Conservation (phyloP, 371 early-diverging fungal species). For the Gilbertella persicaria region DNA sequence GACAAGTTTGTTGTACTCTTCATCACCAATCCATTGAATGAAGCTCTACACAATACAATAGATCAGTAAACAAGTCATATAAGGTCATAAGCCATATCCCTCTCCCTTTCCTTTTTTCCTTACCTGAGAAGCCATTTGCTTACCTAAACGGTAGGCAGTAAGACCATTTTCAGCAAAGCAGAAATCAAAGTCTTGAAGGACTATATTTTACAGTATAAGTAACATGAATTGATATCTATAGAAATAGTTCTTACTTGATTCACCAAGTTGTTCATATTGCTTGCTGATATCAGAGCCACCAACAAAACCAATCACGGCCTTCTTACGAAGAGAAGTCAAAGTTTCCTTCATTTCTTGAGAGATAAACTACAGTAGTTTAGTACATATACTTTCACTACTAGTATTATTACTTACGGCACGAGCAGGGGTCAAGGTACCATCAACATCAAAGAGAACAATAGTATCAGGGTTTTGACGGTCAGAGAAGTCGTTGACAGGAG, state of each 20-base stretch:
- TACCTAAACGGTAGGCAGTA: constrained; percentile 88
- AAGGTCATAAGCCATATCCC: no score
- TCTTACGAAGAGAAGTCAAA: constrained; percentile 83
- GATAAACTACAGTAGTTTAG: constrained; percentile 46
- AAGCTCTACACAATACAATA: no score
- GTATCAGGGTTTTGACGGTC: constrained; percentile 78
- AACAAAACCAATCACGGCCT: constrained; percentile 97
- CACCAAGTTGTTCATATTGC: constrained; percentile 98
- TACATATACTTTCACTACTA: background rate
- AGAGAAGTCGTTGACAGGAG: constrained; percentile 34
- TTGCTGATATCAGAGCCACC: constrained; percentile 98
- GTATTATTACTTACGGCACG: constrained; percentile 63
- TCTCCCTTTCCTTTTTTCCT: background rate
- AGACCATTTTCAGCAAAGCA: constrained; percentile 99
- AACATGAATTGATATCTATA: background rate
- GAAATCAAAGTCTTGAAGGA: constrained; percentile 91
- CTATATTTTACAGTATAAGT: constrained; percentile 24
- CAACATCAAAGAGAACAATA: constrained; percentile 98
- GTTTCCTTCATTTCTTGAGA: constrained; percentile 82
- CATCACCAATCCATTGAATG: constrained; percentile 94
- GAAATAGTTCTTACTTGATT: constrained; percentile 56
- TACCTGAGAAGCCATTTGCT: constrained; percentile 79
- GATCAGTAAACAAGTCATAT: background rate
- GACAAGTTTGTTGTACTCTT: constrained; percentile 91
- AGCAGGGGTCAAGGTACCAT: constrained; percentile 99